Base-by-base conservation (phyloP, 176 grass and related monocot species). In the Luzula sylvatica region DNA sequence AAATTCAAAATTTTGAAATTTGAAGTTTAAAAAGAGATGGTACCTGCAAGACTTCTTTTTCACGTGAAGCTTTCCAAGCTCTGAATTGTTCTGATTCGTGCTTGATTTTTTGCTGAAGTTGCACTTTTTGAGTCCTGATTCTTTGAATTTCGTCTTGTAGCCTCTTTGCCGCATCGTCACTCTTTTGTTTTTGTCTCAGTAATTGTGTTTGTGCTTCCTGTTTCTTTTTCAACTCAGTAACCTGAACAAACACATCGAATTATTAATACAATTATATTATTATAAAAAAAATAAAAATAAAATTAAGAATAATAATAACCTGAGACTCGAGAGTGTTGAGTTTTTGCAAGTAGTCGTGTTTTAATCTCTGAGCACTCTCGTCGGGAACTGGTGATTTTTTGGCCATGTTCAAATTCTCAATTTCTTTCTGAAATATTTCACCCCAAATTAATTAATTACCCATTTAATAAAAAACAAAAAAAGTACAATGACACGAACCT, bases 21-120 rank as follows among this genome's bases (percentile, higher is more conserved):
- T 12, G 23, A 52, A 38, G 21, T 38, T 65, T 18, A 57, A 68
- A 52, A 52, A 42, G 2, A 52, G 22, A 23, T 60, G 45, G 14
- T 65, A 96, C 92, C 92, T 98, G 81, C 20, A 98, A 70, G 2
- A 98, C 85, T 82, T 98, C 85, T 35, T 98, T 98, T 69, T 98
- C 92, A 25, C 85, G 92, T 8, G 92, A 80, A 50, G 72, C 81
- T 60, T 98, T 98, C 81, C 85, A 98, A 25, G 75, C 75, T 64
- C 92, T 90, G 47, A 98, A 98, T 52, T 90, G 81, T 58, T 98
- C 85, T 4, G 92, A 98, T 71, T 90, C 85, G 51, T 98, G 92
- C 48, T 98, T 98, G n/a, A 90, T 86, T 52, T 90, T 90, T 55
- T 98, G 85, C 65, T 98, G 92, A 67, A 98, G 82, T 72, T 90